These are phyloP conservation scores for Grosmannia serpens DNA, from an alignment of 2,329 filamentous ascomycete species.

Conservation along the genomic window DNA sequence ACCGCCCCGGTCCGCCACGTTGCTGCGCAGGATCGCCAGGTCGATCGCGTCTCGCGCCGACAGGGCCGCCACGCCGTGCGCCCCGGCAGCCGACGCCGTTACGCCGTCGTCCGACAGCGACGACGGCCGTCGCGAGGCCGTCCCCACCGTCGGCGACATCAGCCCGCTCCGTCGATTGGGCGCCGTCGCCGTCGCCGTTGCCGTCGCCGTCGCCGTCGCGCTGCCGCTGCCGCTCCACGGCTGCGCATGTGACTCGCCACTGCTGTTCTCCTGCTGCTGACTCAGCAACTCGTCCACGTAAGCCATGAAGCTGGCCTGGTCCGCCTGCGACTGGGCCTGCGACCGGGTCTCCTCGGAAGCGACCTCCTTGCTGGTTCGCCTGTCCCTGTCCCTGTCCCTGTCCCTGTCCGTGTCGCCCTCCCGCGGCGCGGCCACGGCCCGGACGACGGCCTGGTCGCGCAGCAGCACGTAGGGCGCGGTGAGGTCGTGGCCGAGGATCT, in stretches of 20 bases:
- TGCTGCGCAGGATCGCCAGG: constrained; percentile 76
- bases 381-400: constrained; percentile 6
- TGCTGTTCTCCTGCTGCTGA: constrained; percentile 20
- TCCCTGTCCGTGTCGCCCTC: neutral
- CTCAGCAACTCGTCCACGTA: constrained; percentile 66
- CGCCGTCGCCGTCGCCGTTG: neutral
- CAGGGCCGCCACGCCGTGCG: constrained; percentile 29
- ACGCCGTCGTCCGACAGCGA: neutral
- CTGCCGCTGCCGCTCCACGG: too few relatives aligned
- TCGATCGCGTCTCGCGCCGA: constrained; percentile 80
- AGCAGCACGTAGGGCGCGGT: constrained; percentile 90
- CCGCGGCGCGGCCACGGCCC: constrained; percentile 14
- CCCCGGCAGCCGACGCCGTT: constrained; percentile 28
- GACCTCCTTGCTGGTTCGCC: constrained; percentile 5
- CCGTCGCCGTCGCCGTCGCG: too few relatives aligned
- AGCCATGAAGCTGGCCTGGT: constrained; percentile 52
- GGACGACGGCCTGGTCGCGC: constrained; percentile 65
- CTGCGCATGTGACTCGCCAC: too few relatives aligned
- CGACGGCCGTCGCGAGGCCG: neutral
- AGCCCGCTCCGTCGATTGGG: neutral
- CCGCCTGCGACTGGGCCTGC: constrained; percentile 16
- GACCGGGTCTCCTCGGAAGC: constrained; percentile 7
- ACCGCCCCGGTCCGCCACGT: constrained; percentile 33
- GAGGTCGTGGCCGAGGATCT: constrained; percentile 83
- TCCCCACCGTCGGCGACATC: neutral